A percentile compares a stretch with the other conserved stretches of the same genome.
Evolutionary conservation across 495 filamentous ascomycete species (phyloP).

Genomic region (Penicillium antarcticum): DNA sequence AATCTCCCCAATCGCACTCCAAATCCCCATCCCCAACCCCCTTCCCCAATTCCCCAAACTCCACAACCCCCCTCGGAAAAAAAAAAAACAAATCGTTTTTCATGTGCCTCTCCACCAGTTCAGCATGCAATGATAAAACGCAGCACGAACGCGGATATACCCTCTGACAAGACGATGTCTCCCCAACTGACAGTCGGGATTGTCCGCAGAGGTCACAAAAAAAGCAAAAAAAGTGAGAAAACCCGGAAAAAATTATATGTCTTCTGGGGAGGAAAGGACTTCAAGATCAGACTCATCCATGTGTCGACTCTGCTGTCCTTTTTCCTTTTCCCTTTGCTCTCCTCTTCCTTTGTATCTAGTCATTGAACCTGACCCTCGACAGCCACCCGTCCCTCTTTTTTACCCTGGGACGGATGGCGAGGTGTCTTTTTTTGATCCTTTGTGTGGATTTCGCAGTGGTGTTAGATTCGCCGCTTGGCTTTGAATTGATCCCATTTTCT

Average conservation of each 20-base stretch:
- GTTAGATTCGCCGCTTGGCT: slow-evolving; percentile 9
- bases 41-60: slow-evolving; percentile 1
- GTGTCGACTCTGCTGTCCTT: slow-evolving; percentile 8
- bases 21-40: slow-evolving; percentile 2
- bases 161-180: background rate
- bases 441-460: slow-evolving; percentile 21
- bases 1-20: background rate
- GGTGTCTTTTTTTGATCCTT: slow-evolving; percentile 16
- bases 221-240: slow-evolving; percentile 34
- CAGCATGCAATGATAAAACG: background rate
- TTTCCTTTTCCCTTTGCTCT: slow-evolving; percentile 10
- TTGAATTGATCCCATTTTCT: slow-evolving; percentile 23
- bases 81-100: slow-evolving; percentile 24
- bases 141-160: background rate
- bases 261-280: slow-evolving; percentile 15
- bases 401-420: background rate
- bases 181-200: background rate
- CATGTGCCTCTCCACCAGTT: slow-evolving; percentile 29
- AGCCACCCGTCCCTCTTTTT: background rate
- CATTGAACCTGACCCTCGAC: slow-evolving; percentile 10
- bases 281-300: slow-evolving; percentile 1
- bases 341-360: slow-evolving; percentile 26
- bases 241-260: slow-evolving; percentile 27
- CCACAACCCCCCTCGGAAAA: slow-evolving; percentile 13
- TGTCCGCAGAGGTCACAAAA: slow-evolving; percentile 23